Percentiles rank a stretch among this genome's conserved stretches.
Conservation (phyloP, 148 eudicot genomes). For the Agrostemma githago region DNA sequence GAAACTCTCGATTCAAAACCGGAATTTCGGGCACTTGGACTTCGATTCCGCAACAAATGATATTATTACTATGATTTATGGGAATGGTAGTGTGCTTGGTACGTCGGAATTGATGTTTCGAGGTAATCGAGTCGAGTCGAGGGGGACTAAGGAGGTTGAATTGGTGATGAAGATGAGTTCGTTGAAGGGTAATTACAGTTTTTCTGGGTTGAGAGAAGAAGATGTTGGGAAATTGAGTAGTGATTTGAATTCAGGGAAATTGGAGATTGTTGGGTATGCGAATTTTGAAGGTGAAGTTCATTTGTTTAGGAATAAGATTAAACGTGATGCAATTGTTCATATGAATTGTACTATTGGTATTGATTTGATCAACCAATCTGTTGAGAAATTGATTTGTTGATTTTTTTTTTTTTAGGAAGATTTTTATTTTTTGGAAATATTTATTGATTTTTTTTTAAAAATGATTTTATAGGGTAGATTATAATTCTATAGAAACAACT, state of each 20-base stretch:
- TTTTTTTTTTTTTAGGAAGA: not conserved
- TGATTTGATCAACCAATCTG: slow-evolving; percentile 27
- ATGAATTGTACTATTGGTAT: slow-evolving; percentile 40
- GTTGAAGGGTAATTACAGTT: not conserved
- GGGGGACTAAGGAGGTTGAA: slow-evolving; percentile 13
- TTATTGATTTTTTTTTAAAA: too few species aligned
- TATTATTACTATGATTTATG: not conserved
- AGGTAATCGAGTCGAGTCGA: slow-evolving; percentile 12
- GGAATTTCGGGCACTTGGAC: slow-evolving; percentile 7
- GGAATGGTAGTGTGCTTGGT: slow-evolving; percentile 4
- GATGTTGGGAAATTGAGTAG: slow-evolving; percentile 16
- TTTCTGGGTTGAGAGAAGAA: not conserved
- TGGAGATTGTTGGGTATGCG: slow-evolving; percentile 27
- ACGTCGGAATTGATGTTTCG: slow-evolving; percentile 4
- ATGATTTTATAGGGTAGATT: too few species aligned
- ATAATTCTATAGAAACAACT: too few species aligned
- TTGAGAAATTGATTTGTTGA: slow-evolving; percentile 31
- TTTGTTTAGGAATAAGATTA: slow-evolving; percentile 22
- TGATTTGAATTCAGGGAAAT: slow-evolving; percentile 25
- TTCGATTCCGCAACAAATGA: not conserved
- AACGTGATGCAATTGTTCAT: slow-evolving; percentile 1
- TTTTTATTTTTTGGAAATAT: too few species aligned
- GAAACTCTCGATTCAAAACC: slow-evolving; percentile 1
- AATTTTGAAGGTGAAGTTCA: slow-evolving; percentile 32
- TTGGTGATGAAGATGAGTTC: slow-evolving; percentile 21